Percentiles rank a stretch among this genome's conserved stretches.
These are phyloP conservation scores for Candida multigemmis DNA, from an alignment of 805 yeast genomes.

Conservation along the genomic window DNA sequence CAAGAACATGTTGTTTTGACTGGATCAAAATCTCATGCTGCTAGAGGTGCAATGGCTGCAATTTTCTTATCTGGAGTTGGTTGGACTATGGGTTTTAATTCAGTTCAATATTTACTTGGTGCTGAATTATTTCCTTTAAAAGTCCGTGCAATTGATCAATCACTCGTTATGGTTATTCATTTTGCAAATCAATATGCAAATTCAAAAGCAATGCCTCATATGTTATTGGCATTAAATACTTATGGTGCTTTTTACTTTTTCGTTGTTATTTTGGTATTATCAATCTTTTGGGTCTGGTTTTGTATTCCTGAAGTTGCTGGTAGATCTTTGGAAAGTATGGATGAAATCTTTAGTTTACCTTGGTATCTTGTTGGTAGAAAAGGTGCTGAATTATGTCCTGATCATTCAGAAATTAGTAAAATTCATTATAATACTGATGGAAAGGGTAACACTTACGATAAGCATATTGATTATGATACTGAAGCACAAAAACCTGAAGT, in stretches of 20 bases:
- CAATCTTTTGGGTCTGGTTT: slow-evolving; percentile 36
- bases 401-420: slow-evolving; percentile 30
- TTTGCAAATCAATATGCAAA: slow-evolving; percentile 47
- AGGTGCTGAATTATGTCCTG: slow-evolving; percentile 43
- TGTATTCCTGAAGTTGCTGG: slow-evolving; percentile 41
- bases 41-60: slow-evolving; percentile 39
- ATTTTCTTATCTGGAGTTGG: slow-evolving; percentile 41
- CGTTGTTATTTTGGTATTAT: slow-evolving; percentile 28
- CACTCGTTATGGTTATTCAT: slow-evolving; percentile 43
- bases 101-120: slow-evolving; percentile 42
- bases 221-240: slow-evolving; percentile 34
- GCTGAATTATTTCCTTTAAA: slow-evolving; percentile 46
- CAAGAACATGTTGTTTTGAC: slow-evolving; percentile 15
- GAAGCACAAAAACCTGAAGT: too few relatives aligned
- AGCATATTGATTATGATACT: slow-evolving; percentile 7
- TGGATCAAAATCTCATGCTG: slow-evolving; percentile 23
- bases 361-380: slow-evolving; percentile 48
- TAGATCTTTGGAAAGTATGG: slow-evolving; percentile 39
- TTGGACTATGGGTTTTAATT: slow-evolving; percentile 51
- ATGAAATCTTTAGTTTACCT: slow-evolving; percentile 39
- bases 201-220: slow-evolving; percentile 41
- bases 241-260: slow-evolving; percentile 47
- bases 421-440: slow-evolving; percentile 8
- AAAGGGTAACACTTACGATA: slow-evolving; percentile 6
- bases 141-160: slow-evolving; percentile 37